Base-by-base conservation (phyloP, 2,329 filamentous ascomycete species). In the Myriosclerotinia scirpicola region DNA sequence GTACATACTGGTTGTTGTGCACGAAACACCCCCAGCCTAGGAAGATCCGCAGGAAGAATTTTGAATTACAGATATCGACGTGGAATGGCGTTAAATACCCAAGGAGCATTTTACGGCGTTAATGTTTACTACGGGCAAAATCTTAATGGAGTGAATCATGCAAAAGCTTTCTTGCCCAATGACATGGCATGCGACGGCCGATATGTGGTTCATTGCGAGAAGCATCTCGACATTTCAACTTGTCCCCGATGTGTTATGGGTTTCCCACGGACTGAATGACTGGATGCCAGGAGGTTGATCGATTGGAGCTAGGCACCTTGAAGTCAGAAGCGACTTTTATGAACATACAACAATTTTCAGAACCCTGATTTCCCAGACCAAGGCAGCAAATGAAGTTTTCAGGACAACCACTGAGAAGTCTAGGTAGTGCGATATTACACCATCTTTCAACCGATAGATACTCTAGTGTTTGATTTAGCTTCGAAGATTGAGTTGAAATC, bases 1-100 rank as follows among this genome's bases (percentile, higher is more conserved):
- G 75, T 96, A 91, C 78, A 81, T 95, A 56, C 83, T 94, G 48
- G 86, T 93, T 65, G 89, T 93, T 48, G 85, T 94, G 66, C 91
- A 94, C 78, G 91, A 93, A 76, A 92, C 90, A n/a, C 88, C 90
- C 50, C 84, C 87, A 11, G 87, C 87, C 73, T 90, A 78, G 26
- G 26, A 15, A 26, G 9, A 30, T 36, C 6, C 44, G 63, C 44
- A 48, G 38, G 7, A 17, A 36, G 34, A 59, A 22, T n/a, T 48
- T 54, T 26, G 14, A 30, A 54, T 50, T 54, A 55, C 30, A 20
- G 26, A 56, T 52, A 42, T 52, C 15, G 54, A 42, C 38, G 48
- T 48, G 46, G 54, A 60, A 65, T 17, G 60, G 62, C 66, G 66
- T 65, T 65, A 54, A 52, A 60, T 67, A 64, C 54, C 62, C 63